Evolutionary conservation across 345 rosid species (phyloP), one percentile per base, ranked within the genome.

Genomic region (Gossypium turneri): DNA sequence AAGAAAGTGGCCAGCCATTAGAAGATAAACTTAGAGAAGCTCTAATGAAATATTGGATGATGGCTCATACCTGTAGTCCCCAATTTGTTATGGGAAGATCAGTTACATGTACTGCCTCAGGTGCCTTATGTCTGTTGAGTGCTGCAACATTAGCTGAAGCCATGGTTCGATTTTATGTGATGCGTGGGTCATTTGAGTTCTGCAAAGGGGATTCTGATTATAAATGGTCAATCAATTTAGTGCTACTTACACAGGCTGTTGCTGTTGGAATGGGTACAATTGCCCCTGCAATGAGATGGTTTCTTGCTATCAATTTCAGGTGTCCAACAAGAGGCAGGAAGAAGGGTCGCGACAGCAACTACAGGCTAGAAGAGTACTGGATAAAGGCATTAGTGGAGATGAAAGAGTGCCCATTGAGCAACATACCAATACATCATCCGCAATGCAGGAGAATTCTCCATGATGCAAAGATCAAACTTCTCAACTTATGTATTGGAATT

Each of bases 11-110:
- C 17, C 86, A 41, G 41, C 65, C 84, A 1, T 76, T 68, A 20
- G 79, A 76, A 5, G 77, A 81, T 75, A 84, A 76, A 68, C 87
- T 92, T 41, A 90, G 82, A 79, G 83, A 82, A 61, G 87, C 84
- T 80, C 80, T 94, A 27, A 77, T 80, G 79, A 90, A 86, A 71
- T 89, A 79, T 72, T 91, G 98, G 94, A 89, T 94, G 90, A 92
- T 92, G 97, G 94, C 98, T 73, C 86, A 92, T 74, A 92, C 97
- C 55, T 67, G 90, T 76, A 88, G 88, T 70, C 98, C 97, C 12
- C 98, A 94, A 75, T 92, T 91, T 51, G 97, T 94, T 55, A 79
- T 90, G 64, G 95, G 87, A 38, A 87, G 95, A 60, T 94, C 93
- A 0, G 97, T 87, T 27, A 92, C 97, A 9, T 91, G 97, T 58